These are phyloP conservation scores for Papiliotrema flavescens DNA, from an alignment of 1,284 basidiomycete species.

Conservation along the genomic window DNA sequence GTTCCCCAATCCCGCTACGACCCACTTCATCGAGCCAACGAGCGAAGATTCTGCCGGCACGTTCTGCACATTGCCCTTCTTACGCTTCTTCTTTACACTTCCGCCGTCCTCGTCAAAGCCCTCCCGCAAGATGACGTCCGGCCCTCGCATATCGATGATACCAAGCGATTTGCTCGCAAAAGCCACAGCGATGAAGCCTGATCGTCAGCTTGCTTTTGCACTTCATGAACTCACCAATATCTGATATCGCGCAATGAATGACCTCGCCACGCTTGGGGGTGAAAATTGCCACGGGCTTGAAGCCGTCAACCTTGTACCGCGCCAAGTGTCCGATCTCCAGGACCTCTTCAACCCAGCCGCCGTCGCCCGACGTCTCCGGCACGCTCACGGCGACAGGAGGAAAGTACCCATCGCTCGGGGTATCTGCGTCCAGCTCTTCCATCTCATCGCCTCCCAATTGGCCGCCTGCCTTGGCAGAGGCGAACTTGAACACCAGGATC, in stretches of 20 bases:
- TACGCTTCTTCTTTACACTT: constrained; percentile 45
- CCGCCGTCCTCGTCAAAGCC: constrained; percentile 43
- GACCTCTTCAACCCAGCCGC: constrained; percentile 41
- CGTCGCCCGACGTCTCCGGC: not conserved
- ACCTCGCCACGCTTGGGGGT: constrained; percentile 55
- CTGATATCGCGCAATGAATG: constrained; percentile 60
- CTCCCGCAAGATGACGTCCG: constrained; percentile 59
- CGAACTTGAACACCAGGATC: constrained; percentile 61
- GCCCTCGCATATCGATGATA: constrained; percentile 68
- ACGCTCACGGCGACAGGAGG: constrained; percentile 6
- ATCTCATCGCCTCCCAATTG: constrained; percentile 23
- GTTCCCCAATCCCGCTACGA: constrained; percentile 57
- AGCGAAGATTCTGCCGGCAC: constrained; percentile 42
- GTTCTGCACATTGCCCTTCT: constrained; percentile 45
- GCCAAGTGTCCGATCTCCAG: constrained; percentile 42
- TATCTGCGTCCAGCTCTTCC: constrained; percentile 28
- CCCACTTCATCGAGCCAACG: constrained; percentile 62
- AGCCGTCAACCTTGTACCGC: constrained; percentile 53
- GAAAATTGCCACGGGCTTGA: constrained; percentile 62
- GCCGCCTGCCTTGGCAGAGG: constrained; percentile 31
- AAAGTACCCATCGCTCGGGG: constrained; percentile 32
- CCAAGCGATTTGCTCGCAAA: constrained; percentile 61
- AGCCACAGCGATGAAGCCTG: constrained; percentile 70
- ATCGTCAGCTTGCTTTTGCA: not conserved
- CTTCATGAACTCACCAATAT: constrained; percentile 57